Evolutionary conservation across 768 basidiomycete species (phyloP), one percentile per base, ranked within the genome.

Genomic region (Russula ochroleuca): DNA sequence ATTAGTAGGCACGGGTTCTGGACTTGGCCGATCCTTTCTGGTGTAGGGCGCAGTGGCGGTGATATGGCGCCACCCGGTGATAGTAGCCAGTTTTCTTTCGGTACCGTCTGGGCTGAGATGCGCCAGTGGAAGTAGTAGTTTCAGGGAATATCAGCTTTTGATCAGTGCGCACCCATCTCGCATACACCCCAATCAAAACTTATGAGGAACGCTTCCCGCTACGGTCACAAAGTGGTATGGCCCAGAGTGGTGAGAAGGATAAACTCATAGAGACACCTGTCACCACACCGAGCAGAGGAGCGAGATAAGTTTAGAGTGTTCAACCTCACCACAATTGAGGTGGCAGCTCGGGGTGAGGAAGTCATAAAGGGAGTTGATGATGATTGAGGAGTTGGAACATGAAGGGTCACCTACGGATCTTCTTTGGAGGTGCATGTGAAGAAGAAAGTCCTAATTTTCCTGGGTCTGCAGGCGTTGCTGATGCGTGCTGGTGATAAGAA

Each of bases 51-150:
- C 43, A 10, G 43, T 57, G 31, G 56, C 56, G 21, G 43, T 57
- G 56, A 35, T 23, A 43, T 57, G 43, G 56, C 56, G 43, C 21
- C 21, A 14, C 14, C 55, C 56, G 56, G 56, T 17, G 43, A 57
- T 57, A 47, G 41, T 5, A 13, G 13, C 41, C 28, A 31, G 19
- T 19, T 45, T 45, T 35, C 5, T 55, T 55, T 28, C 5, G 28
- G 7, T 11, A 45, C 19, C n/a, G 28, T 21, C 31, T 45, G 28
- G 14, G 13, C 28, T 45, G 41, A 57, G 7, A 15, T 13, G 31
- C 5, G 14, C 19, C 28, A 31, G n/a, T 15, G 5, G 15, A 9
- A 4, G 43, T 19, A 7, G 19, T n/a, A 31, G 8, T 19, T 19
- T 31, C 25, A 21, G 6, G 40, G 5, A 19, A 47, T 14, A 31